These are phyloP conservation scores for Solanum acaule DNA, from an alignment of 257 asterid genomes.

Conservation along the genomic window DNA sequence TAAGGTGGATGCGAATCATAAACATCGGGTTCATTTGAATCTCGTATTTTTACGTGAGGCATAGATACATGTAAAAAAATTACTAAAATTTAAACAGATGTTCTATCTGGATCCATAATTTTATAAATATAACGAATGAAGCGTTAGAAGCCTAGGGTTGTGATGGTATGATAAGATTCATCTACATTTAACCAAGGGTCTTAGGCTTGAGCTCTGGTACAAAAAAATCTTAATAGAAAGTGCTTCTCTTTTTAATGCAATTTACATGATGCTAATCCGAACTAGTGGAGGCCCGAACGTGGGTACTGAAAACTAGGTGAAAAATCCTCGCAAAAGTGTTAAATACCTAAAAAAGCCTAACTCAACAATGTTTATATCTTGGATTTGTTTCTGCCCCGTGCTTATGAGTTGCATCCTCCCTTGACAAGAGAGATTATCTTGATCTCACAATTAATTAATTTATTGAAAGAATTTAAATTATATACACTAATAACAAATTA, in stretches of 20 bases:
- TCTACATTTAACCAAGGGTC: background rate
- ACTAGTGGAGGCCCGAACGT: too few relatives aligned
- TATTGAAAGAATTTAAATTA: background rate
- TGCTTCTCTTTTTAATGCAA: background rate
- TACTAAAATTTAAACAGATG: background rate
- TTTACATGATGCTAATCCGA: background rate
- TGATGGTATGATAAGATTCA: background rate
- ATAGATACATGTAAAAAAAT: background rate
- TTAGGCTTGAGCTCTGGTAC: background rate
- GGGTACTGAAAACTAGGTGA: too few relatives aligned
- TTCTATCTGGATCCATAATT: background rate
- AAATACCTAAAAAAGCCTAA: too few relatives aligned
- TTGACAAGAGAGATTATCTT: background rate
- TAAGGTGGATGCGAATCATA: background rate
- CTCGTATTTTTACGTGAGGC: background rate
- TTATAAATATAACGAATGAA: background rate
- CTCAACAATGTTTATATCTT: background rate
- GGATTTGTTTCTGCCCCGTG: background rate
- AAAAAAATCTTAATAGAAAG: background rate
- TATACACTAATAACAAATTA: background rate
- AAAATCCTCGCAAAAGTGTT: background rate
- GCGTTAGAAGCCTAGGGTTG: background rate
- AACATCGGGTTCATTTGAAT: background rate
- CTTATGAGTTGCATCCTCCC: background rate
- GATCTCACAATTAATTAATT: background rate